Percentiles rank a stretch among this genome's conserved stretches.
phyloP scores from a whole-genome alignment of 495 filamentous ascomycete genomes.

The Zalerion maritima region DNA sequence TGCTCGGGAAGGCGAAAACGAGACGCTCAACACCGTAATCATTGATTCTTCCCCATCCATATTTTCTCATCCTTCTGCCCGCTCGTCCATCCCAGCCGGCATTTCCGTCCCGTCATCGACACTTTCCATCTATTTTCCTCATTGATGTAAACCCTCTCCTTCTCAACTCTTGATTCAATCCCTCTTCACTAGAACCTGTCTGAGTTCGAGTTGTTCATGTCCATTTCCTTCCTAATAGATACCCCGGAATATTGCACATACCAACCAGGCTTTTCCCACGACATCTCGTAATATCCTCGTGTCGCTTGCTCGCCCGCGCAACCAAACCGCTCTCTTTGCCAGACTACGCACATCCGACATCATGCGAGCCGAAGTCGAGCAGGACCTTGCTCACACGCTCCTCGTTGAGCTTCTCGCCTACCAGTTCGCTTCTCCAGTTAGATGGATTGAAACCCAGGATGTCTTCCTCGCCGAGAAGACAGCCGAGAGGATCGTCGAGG shows the following conservation, averaged over 20 bases:
- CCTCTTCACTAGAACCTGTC: background rate
- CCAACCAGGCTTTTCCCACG: constrained; percentile 1
- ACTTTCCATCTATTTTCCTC: constrained; percentile 1
- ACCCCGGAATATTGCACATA: constrained; percentile 1
- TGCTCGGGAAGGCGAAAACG: no score
- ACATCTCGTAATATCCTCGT: constrained; percentile 8
- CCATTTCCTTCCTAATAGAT: background rate
- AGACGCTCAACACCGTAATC: constrained; percentile 1
- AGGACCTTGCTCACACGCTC: constrained; percentile 93
- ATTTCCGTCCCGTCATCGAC: constrained; percentile 1
- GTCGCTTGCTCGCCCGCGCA: background rate
- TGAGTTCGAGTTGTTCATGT: constrained; percentile 1
- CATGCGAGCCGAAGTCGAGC: constrained; percentile 97
- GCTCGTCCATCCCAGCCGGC: no score
- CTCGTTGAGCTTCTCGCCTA: constrained; percentile 97
- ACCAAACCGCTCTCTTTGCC: constrained; percentile 4
- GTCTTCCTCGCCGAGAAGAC: constrained; percentile 91
- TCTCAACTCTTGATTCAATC: constrained; percentile 2
- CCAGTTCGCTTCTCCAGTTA: constrained; percentile 94
- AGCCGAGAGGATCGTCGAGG: constrained; percentile 93
- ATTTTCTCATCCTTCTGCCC: no score
- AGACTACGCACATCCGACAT: constrained; percentile 27
- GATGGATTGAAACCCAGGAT: constrained; percentile 99
- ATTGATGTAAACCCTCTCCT: constrained; percentile 4
- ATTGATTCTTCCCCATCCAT: no score